Conservation (phyloP, 2,329 filamentous ascomycete species). For the Graphilbum ipis-grandicollis region DNA sequence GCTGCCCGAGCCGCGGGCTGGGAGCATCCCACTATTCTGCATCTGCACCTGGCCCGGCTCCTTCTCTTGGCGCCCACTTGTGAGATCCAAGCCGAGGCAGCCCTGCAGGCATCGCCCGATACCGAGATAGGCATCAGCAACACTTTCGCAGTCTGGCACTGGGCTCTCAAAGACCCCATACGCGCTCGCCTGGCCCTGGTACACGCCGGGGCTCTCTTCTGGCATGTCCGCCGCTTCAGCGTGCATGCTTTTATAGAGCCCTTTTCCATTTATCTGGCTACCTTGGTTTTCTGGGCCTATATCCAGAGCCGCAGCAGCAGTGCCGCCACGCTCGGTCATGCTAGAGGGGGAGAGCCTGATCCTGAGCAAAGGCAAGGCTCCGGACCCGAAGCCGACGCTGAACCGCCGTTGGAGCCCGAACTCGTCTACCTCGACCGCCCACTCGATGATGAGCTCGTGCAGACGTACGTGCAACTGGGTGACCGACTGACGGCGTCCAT, state of each 20-base stretch:
- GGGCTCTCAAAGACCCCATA: neutral
- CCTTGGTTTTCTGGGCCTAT: neutral
- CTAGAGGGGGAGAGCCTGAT: neutral
- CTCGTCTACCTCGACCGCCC: neutral
- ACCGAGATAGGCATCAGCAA: too few relatives aligned
- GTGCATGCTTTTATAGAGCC: neutral
- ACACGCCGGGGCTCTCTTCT: neutral
- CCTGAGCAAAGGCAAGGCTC: too few relatives aligned
- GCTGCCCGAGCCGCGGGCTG: neutral
- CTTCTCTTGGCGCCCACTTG: neutral
- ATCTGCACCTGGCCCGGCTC: conserved; percentile 1
- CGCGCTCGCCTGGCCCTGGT: neutral
- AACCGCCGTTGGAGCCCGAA: neutral
- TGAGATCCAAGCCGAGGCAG: neutral
- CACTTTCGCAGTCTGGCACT: neutral
- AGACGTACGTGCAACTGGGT: neutral
- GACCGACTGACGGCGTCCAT: conserved; percentile 1
- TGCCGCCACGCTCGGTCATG: too few relatives aligned
- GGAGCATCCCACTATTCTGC: conserved; percentile 1
- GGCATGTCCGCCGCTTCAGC: conserved; percentile 1
- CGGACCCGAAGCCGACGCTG: too few relatives aligned
- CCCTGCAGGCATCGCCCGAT: too few relatives aligned
- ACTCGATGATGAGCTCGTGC: conserved; percentile 1
- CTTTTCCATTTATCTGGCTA: neutral
- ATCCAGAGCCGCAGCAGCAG: neutral